Percentiles rank a stretch among this genome's conserved stretches.
Conservation (phyloP, 345 rosid genomes). For the Populus simonii region DNA sequence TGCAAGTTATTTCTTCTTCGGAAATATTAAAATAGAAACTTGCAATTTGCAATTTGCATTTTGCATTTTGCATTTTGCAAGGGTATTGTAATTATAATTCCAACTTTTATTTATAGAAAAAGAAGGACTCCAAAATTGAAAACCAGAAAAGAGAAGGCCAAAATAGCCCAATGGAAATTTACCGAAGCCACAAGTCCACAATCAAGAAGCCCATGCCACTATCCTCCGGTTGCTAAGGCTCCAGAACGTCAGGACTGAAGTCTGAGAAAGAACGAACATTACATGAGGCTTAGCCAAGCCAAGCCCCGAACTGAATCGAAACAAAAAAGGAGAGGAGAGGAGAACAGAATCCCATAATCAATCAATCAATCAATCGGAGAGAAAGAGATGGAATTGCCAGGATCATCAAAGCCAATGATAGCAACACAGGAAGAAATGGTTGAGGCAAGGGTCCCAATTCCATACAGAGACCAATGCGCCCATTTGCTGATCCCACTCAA, state of each 20-base stretch:
- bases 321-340: neutral
- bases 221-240: neutral
- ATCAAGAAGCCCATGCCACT: neutral
- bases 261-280: neutral
- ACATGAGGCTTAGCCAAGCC: too few species aligned
- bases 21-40: too few species aligned
- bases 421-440: slow-evolving; percentile 96
- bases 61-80: too few species aligned
- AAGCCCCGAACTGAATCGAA: neutral
- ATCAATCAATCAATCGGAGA: neutral
- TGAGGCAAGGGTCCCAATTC: slow-evolving; percentile 68
- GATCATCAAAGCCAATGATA: slow-evolving; percentile 97
- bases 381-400: slow-evolving; percentile 60
- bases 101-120: too few species aligned
- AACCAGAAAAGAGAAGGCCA: neutral
- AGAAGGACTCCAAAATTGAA: neutral
- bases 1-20: too few species aligned
- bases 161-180: neutral
- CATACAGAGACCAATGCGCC: slow-evolving; percentile 95
- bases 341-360: neutral
- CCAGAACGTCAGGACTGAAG: neutral
- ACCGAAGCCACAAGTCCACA: neutral
- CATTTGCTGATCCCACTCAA: slow-evolving; percentile 92
- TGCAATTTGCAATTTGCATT: too few species aligned
- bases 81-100: too few species aligned